A percentile compares a stretch with the other conserved stretches of the same genome.
These are phyloP conservation scores for Plantago major DNA, from an alignment of 257 asterid genomes.

Conservation along the genomic window DNA sequence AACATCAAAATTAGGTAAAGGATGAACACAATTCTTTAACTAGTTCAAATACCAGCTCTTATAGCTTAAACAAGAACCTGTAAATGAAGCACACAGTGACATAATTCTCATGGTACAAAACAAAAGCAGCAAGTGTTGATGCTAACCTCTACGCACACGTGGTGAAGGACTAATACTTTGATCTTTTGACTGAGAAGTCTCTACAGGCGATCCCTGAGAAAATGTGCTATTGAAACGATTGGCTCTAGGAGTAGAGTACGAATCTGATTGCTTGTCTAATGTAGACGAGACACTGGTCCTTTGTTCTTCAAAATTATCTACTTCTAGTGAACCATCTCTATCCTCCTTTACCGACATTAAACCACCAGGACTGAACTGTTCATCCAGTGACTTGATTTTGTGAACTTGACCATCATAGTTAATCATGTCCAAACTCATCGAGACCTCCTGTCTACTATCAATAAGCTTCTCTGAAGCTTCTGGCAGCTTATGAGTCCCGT, in stretches of 20 bases:
- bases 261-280: slow-evolving; percentile 39
- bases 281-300: slow-evolving; percentile 20
- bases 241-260: slow-evolving; percentile 41
- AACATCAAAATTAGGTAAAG: no score
- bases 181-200: slow-evolving; percentile 32
- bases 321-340: slow-evolving; percentile 18
- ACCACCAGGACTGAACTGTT: slow-evolving; percentile 5
- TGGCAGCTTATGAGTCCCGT: slow-evolving; percentile 28
- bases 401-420: not conserved
- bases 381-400: not conserved
- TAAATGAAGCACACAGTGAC: not conserved
- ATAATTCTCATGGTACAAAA: not conserved
- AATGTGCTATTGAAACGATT: slow-evolving; percentile 21
- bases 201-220: slow-evolving; percentile 36
- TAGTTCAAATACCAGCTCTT: no score
- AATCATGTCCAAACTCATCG: slow-evolving; percentile 13
- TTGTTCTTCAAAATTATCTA: slow-evolving; percentile 25
- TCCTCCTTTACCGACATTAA: slow-evolving; percentile 19
- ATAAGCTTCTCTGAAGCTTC: slow-evolving; percentile 26
- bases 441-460: slow-evolving; percentile 20
- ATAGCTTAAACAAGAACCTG: no score
- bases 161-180: slow-evolving; percentile 36
- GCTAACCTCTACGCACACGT: slow-evolving; percentile 47
- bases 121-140: slow-evolving; percentile 5
- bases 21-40: no score